Evolutionary conservation across 106 monocot species (phyloP).

Genomic region (Vanilla planifolia): DNA sequence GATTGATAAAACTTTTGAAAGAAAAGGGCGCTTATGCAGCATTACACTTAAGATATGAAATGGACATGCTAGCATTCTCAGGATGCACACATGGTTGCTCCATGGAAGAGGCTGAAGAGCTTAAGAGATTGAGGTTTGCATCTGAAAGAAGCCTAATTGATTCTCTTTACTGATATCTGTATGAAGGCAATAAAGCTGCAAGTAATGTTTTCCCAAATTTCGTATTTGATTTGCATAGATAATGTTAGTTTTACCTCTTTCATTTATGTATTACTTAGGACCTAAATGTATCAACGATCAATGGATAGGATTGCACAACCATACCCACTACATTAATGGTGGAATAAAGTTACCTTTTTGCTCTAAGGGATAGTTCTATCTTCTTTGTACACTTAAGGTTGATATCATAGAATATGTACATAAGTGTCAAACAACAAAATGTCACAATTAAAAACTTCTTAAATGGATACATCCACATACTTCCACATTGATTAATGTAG

Average conservation of each 20-base stretch:
- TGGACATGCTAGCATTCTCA: constrained; percentile 99
- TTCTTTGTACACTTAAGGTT: too few relatives aligned
- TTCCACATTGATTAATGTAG: too few relatives aligned
- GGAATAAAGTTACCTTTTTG: too few relatives aligned
- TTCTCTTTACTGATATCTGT: neutral
- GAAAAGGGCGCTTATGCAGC: constrained; percentile 63
- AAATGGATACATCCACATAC: too few relatives aligned
- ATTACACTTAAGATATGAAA: constrained; percentile 96
- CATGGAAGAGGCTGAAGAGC: constrained; percentile 71
- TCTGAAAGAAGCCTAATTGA: constrained; percentile 3
- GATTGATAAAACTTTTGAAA: constrained; percentile 53
- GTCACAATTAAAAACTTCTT: too few relatives aligned
- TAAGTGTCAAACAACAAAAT: too few relatives aligned
- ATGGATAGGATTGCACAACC: too few relatives aligned
- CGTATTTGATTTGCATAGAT: neutral
- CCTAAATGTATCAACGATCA: too few relatives aligned
- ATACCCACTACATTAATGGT: too few relatives aligned
- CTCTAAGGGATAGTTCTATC: too few relatives aligned
- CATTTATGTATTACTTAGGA: neutral
- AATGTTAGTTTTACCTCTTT: neutral
- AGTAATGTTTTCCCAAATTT: neutral
- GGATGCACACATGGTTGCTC: constrained; percentile 91
- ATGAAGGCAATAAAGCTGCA: too few relatives aligned
- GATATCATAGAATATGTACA: too few relatives aligned
- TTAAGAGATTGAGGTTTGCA: constrained; percentile 79